phyloP scores from a whole-genome alignment of 2,329 filamentous ascomycete genomes.

The Phoma herbarum region DNA sequence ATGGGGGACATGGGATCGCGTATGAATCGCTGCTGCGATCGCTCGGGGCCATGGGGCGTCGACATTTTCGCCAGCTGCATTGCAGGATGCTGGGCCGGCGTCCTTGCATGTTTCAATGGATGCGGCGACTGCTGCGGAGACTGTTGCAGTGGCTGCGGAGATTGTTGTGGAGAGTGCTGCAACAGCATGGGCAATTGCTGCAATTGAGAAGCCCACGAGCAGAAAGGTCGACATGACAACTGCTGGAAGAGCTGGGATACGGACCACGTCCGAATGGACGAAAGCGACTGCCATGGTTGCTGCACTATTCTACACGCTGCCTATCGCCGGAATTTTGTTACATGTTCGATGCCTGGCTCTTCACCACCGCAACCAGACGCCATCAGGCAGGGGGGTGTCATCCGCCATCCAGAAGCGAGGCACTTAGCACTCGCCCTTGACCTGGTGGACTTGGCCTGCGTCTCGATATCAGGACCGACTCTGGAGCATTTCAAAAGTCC shows the following conservation, averaged over 20 bases:
- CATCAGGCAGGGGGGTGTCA: background rate
- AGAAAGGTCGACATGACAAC: background rate
- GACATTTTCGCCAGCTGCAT: conserved; percentile 26
- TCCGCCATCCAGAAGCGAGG: background rate
- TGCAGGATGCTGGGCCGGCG: conserved; percentile 20
- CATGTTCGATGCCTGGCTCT: too few species aligned
- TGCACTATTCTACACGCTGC: too few species aligned
- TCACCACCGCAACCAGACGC: too few species aligned
- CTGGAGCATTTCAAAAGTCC: background rate
- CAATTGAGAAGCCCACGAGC: background rate
- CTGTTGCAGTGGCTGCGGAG: conserved; percentile 11
- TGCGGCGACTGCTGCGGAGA: conserved; percentile 17
- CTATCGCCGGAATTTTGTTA: too few species aligned
- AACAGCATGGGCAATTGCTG: conserved; percentile 7
- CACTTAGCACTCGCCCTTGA: background rate
- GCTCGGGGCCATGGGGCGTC: conserved; percentile 26
- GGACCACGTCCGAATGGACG: background rate
- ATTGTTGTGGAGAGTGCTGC: conserved; percentile 19
- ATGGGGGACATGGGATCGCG: conserved; percentile 13
- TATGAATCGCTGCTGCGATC: conserved; percentile 18
- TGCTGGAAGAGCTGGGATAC: background rate
- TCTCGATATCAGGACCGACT: too few species aligned
- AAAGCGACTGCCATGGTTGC: too few species aligned
- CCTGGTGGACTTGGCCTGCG: too few species aligned
- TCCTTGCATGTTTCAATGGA: conserved; percentile 22